These are phyloP conservation scores for Aethionema arabicum DNA, from an alignment of 345 rosid species.

Conservation along the genomic window DNA sequence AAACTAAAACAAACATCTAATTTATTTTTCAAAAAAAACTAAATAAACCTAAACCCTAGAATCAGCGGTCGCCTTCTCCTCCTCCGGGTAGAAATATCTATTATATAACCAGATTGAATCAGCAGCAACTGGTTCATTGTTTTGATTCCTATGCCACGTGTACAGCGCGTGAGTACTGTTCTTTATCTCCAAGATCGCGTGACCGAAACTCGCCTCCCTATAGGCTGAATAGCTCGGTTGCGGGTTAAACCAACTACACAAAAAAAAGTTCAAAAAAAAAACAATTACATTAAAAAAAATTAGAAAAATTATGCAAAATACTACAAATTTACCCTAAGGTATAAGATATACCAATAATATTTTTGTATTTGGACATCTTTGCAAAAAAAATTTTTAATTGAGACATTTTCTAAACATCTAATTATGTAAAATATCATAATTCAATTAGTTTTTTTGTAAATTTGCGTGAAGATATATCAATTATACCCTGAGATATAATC, in stretches of 20 bases:
- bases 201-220: conserved; percentile 64
- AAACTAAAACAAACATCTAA: no score
- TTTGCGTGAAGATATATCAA: no score
- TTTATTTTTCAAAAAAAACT: neutral
- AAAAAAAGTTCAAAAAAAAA: neutral
- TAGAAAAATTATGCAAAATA: neutral
- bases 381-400: no score
- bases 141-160: conserved; percentile 58
- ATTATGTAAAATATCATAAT: no score
- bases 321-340: no score
- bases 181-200: conserved; percentile 52
- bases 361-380: no score
- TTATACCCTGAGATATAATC: no score
- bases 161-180: conserved; percentile 54
- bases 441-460: no score
- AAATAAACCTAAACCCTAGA: neutral
- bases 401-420: no score
- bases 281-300: neutral
- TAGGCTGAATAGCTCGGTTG: conserved; percentile 60
- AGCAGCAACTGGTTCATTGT: conserved; percentile 37
- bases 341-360: no score
- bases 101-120: conserved; percentile 47
- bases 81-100: conserved; percentile 36
- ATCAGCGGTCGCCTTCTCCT: conserved; percentile 11
- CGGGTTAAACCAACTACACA: conserved; percentile 44